Evolutionary conservation across 2,329 filamentous ascomycete genomes (phyloP).

Genomic region (Alternaria ethzedia): DNA sequence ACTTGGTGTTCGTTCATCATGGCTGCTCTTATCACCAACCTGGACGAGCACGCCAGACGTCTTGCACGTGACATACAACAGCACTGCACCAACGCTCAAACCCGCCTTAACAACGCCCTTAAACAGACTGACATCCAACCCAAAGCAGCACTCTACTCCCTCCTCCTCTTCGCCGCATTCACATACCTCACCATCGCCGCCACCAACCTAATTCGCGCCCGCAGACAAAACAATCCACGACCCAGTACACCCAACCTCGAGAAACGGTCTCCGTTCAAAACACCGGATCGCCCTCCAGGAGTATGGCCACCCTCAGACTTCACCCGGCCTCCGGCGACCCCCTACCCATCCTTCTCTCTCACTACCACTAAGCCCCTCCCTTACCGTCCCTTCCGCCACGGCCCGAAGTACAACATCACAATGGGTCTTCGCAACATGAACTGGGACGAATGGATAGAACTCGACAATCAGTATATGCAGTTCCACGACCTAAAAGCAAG

Average conservation of each 20-base stretch:
- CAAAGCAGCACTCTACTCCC: slow-evolving; percentile 36
- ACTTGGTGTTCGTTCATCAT: slow-evolving; percentile 3
- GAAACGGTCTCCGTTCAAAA: slow-evolving; percentile 49
- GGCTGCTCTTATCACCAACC: slow-evolving; percentile 6
- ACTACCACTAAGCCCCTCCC: slow-evolving; percentile 73
- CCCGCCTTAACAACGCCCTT: slow-evolving; percentile 5
- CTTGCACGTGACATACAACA: slow-evolving; percentile 25
- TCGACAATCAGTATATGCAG: slow-evolving; percentile 78
- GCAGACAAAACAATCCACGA: no score
- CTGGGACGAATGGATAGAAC: slow-evolving; percentile 80
- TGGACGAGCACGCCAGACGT: slow-evolving; percentile 24
- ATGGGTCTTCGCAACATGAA: slow-evolving; percentile 77
- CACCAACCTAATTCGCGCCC: slow-evolving; percentile 35
- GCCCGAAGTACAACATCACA: slow-evolving; percentile 76
- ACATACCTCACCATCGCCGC: slow-evolving; percentile 38
- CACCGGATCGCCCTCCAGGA: slow-evolving; percentile 53
- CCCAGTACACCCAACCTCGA: slow-evolving; percentile 51
- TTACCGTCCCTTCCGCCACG: slow-evolving; percentile 79
- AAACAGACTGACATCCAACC: slow-evolving; percentile 16
- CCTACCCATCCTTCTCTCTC: slow-evolving; percentile 74
- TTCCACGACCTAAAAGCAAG: slow-evolving; percentile 75
- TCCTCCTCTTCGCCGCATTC: slow-evolving; percentile 39
- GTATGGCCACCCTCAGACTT: slow-evolving; percentile 49
- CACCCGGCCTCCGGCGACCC: slow-evolving; percentile 63
- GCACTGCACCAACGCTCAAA: slow-evolving; percentile 17